Evolutionary conservation across 768 basidiomycete species (phyloP).

Genomic region (Podaxis rugospora): DNA sequence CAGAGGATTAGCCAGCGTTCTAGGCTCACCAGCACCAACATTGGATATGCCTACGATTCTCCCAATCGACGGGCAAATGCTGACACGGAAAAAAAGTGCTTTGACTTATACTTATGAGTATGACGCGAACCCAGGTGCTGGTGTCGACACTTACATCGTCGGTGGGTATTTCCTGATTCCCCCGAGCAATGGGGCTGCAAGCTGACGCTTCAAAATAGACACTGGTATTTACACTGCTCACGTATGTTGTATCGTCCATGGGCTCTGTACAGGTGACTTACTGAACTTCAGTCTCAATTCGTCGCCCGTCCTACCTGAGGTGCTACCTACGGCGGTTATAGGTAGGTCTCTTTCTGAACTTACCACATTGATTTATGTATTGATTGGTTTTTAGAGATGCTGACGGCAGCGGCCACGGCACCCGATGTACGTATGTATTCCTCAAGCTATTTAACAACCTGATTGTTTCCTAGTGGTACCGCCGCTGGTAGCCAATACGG

Average conservation of each 20-base stretch:
- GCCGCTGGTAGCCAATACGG: background rate
- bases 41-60: background rate
- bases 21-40: conserved; percentile 12
- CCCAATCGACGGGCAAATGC: background rate
- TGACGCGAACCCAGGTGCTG: conserved; percentile 8
- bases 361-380: background rate
- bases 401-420: background rate
- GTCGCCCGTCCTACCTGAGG: conserved; percentile 19
- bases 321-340: conserved; percentile 11
- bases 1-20: conserved; percentile 20
- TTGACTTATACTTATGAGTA: conserved; percentile 14
- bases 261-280: background rate
- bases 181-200: background rate
- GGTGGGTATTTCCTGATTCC: conserved; percentile 15
- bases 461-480: background rate
- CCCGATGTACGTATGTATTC: background rate
- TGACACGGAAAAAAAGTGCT: background rate
- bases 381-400: background rate
- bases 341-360: background rate
- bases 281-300: conserved; percentile 14
- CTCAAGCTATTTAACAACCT: background rate
- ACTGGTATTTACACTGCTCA: conserved; percentile 5
- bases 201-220: conserved; percentile 1
- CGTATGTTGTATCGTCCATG: background rate
- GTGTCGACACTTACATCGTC: conserved; percentile 19